These are phyloP conservation scores for Glycine soja DNA, from an alignment of 306 rosid genomes.

Conservation along the genomic window DNA sequence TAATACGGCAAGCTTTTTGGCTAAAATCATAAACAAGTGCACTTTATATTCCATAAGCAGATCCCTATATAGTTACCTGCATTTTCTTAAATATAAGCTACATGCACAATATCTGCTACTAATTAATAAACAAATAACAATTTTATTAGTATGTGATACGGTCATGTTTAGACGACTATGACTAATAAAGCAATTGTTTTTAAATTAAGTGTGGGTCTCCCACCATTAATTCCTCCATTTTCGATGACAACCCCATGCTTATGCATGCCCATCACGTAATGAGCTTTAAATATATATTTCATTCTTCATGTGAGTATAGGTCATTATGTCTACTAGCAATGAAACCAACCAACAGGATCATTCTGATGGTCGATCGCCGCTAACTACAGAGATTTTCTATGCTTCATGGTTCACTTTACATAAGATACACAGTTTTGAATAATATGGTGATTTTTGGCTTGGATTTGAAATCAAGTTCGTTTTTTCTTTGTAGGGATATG, in stretches of 20 bases:
- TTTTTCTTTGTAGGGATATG: not conserved
- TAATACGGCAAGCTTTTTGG: not conserved
- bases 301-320: constrained; percentile 23
- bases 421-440: not conserved
- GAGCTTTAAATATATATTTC: constrained; percentile 22
- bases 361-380: constrained; percentile 7
- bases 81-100: constrained; percentile 41
- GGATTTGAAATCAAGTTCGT: not conserved
- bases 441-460: not conserved
- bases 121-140: not conserved
- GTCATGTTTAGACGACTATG: constrained; percentile 28
- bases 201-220: constrained; percentile 44
- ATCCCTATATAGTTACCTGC: constrained; percentile 26
- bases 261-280: constrained; percentile 48
- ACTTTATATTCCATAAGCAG: constrained; percentile 8
- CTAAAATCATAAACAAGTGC: constrained; percentile 33
- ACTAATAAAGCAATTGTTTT: constrained; percentile 21
- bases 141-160: constrained; percentile 27
- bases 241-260: constrained; percentile 23
- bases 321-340: constrained; percentile 53
- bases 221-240: not conserved
- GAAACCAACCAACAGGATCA: constrained; percentile 38
- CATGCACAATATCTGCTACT: constrained; percentile 13
- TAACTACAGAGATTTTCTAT: not conserved
- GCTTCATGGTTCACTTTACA: not conserved